Conservation (phyloP, 106 monocot genomes). For the Gastrodia elata region DNA sequence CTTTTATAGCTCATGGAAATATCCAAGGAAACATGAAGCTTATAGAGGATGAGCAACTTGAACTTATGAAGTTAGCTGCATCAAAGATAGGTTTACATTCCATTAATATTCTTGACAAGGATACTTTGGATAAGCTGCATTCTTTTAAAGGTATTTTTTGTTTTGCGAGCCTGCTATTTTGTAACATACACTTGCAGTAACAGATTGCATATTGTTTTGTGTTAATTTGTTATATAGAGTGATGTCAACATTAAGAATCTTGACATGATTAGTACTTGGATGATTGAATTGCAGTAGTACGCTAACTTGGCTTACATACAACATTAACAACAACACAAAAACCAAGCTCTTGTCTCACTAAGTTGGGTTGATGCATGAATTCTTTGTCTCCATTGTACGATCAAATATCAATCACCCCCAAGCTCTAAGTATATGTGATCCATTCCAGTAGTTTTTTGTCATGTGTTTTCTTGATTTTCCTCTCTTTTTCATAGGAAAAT, state of each 20-base stretch:
- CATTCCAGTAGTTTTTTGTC: no score
- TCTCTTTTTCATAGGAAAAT: no score
- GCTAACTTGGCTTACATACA: no score
- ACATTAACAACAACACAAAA: no score
- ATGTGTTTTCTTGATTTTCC: no score
- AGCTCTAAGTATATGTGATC: no score
- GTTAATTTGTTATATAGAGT: background rate
- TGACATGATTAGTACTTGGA: background rate
- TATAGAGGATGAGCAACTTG: constrained; percentile 87
- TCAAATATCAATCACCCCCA: no score
- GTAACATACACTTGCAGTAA: background rate
- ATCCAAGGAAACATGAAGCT: constrained; percentile 80
- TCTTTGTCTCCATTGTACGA: no score
- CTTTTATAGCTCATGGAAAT: constrained; percentile 76
- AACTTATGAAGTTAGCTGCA: constrained; percentile 94
- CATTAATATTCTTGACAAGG: constrained; percentile 65
- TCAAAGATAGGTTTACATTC: constrained; percentile 66
- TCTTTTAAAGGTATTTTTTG: constrained; percentile 42
- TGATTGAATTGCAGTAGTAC: background rate
- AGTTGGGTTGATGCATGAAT: no score
- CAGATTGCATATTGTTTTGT: background rate
- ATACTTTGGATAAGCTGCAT: constrained; percentile 66
- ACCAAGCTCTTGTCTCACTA: no score
- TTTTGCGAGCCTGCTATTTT: background rate
- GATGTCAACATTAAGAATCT: background rate